Conservation (phyloP, 768 basidiomycete species). For the Phlebiopsis flavidoalba region DNA sequence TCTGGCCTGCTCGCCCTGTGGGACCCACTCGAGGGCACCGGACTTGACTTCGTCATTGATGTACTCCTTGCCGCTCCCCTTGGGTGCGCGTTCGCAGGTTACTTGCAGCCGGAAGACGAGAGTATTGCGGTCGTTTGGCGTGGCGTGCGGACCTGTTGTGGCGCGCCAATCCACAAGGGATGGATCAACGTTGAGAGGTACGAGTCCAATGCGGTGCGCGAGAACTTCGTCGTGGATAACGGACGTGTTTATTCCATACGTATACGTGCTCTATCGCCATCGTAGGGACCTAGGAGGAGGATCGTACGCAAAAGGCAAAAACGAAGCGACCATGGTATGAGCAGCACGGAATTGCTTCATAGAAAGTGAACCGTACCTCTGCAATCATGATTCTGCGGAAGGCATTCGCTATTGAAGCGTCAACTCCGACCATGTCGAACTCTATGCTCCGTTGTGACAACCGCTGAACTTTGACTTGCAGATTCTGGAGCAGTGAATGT, state of each 20-base stretch:
- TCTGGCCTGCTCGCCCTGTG: constrained; percentile 77
- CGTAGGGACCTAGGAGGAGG: constrained; percentile 67
- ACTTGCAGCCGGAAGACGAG: constrained; percentile 77
- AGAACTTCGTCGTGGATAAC: constrained; percentile 94
- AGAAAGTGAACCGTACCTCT: constrained; percentile 52
- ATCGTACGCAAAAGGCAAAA: background rate
- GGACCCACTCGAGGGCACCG: constrained; percentile 65
- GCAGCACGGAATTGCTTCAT: background rate
- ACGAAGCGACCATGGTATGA: background rate
- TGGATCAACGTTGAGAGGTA: constrained; percentile 88
- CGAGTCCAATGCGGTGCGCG: constrained; percentile 84
- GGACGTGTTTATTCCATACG: constrained; percentile 90
- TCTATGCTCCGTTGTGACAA: constrained; percentile 83
- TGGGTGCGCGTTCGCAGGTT: constrained; percentile 57
- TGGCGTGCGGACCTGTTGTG: constrained; percentile 37
- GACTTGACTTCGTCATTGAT: constrained; percentile 42
- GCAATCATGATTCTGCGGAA: constrained; percentile 89
- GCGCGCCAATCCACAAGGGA: constrained; percentile 53
- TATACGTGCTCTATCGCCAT: constrained; percentile 89
- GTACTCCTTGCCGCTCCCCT: constrained; percentile 21
- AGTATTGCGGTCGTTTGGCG: constrained; percentile 85
- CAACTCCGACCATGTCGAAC: constrained; percentile 93
- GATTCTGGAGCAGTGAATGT: constrained; percentile 46
- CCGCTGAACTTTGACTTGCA: constrained; percentile 69
- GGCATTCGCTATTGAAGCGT: constrained; percentile 95